phyloP scores from a whole-genome alignment of 805 yeast genomes.

The Candida nanaspora region DNA sequence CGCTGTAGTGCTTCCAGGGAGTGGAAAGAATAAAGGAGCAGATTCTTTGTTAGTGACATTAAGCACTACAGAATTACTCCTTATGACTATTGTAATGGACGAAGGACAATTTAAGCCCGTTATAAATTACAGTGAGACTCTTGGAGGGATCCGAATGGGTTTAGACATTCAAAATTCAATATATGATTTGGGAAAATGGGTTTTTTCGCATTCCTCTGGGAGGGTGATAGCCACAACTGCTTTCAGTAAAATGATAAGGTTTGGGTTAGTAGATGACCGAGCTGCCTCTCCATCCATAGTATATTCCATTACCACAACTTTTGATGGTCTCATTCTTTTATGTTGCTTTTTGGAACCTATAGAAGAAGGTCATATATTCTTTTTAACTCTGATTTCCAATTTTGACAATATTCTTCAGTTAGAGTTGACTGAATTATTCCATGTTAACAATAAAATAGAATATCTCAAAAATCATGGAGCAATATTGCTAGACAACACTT shows the following conservation, averaged over 20 bases:
- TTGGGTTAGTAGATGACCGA: slow-evolving; percentile 12
- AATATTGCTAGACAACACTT: slow-evolving; percentile 13
- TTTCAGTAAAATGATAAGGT: slow-evolving; percentile 13
- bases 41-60: slow-evolving; percentile 20
- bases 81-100: slow-evolving; percentile 12
- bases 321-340: slow-evolving; percentile 17
- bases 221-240: slow-evolving; percentile 18
- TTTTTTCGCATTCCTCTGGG: slow-evolving; percentile 11
- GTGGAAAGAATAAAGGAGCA: slow-evolving; percentile 12
- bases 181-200: slow-evolving; percentile 10
- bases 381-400: slow-evolving; percentile 16
- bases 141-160: too few relatives aligned
- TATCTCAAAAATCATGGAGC: slow-evolving; percentile 4
- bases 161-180: slow-evolving; percentile 4
- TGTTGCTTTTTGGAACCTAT: slow-evolving; percentile 17
- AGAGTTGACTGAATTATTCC: slow-evolving; percentile 18
- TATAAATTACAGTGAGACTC: slow-evolving; percentile 3
- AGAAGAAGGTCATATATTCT: slow-evolving; percentile 12
- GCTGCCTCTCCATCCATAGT: slow-evolving; percentile 12
- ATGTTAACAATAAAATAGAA: slow-evolving; percentile 2
- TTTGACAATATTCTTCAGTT: slow-evolving; percentile 15
- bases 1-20: slow-evolving; percentile 18
- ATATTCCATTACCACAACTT: slow-evolving; percentile 13
- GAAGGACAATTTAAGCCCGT: slow-evolving; percentile 15
- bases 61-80: too few relatives aligned